Evolutionary conservation across 768 basidiomycete genomes (phyloP), one percentile per base, ranked within the genome.

Genomic region (Chiua virens): DNA sequence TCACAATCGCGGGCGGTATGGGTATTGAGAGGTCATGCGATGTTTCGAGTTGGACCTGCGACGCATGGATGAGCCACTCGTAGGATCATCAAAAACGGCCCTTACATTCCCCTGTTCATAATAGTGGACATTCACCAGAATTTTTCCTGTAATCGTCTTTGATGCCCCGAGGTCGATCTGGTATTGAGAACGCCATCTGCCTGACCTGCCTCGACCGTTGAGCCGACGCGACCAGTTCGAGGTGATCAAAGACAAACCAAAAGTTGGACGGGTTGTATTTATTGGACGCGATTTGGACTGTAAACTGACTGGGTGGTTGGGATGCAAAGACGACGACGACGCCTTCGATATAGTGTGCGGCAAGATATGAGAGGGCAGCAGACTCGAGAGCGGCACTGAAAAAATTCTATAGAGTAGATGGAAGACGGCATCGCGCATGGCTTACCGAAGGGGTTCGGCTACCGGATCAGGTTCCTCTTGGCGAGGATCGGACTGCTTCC

Each of bases 71-170:
- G 1, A 43, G 46, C 35, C 28, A 30, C 28, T 30, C 28, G 7
- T 11, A 10, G 28, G 28, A 10, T 30, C 41, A 11, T 53, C 17
- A 15, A 15, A 22, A 45, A 30, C 3, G 21, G 5, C 59, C 0
- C 84, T 45, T 49, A 95, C 92, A 66, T 95, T 96, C 58, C 96
- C 96, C 65, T 97, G 92, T 68, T 99, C 97, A 63, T 95, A 98
- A 64, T 98, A 98, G 68, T 99, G 97, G 13, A 98, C 86, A 60
- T 93, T 89, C 39, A 90, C 80, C 8, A 86, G 74, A 15, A 97
- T 81, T 60, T 75, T 81, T 0, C 93, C 94, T n/a, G 71, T 68
- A 6, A 97, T 75, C 52, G 71, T 77, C 47, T 80, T 79, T 36
- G 79, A 74, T 17, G 76, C 54, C 0, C 5, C 79, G 35, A 89